phyloP scores from a whole-genome alignment of 2,329 filamentous ascomycete species.

The Alternaria sp. region DNA sequence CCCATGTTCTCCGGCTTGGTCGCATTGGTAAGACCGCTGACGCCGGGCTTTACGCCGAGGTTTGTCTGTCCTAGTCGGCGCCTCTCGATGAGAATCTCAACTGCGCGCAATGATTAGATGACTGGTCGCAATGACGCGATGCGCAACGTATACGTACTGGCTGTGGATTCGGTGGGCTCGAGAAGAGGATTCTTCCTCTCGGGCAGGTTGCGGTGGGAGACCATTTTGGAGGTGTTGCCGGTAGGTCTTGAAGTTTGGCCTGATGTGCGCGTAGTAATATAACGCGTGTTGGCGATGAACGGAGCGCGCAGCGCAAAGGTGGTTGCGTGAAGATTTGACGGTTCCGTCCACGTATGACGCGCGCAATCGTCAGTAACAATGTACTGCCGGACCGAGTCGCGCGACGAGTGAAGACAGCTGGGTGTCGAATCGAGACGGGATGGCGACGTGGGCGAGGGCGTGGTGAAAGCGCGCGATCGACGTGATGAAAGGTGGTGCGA shows the following conservation, averaged over 20 bases:
- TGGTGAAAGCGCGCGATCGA: constrained; percentile 19
- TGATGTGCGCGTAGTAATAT: constrained; percentile 13
- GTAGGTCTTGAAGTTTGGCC: neutral
- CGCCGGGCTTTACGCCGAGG: constrained; percentile 80
- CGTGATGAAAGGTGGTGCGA: constrained; percentile 20
- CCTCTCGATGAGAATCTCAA: constrained; percentile 72
- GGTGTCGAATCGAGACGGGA: constrained; percentile 6
- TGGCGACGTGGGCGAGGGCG: constrained; percentile 9
- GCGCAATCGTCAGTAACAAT: constrained; percentile 22
- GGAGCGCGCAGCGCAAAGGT: constrained; percentile 38
- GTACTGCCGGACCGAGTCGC: constrained; percentile 13
- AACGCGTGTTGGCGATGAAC: constrained; percentile 18
- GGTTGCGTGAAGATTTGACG: constrained; percentile 15
- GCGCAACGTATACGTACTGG: constrained; percentile 61
- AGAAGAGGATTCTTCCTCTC: constrained; percentile 70
- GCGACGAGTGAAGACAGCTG: constrained; percentile 10
- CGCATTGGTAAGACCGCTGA: constrained; percentile 72
- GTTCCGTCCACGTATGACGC: constrained; percentile 18
- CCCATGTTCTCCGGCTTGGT: constrained; percentile 76
- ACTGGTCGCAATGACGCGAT: constrained; percentile 26
- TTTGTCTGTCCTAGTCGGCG: constrained; percentile 93
- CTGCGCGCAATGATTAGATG: constrained; percentile 43
- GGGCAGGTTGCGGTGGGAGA: constrained; percentile 60
- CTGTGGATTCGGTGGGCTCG: constrained; percentile 65
- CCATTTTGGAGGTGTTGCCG: constrained; percentile 34